These are phyloP conservation scores for Hemerocallis citrina DNA, from an alignment of 106 monocot genomes.

Conservation along the genomic window DNA sequence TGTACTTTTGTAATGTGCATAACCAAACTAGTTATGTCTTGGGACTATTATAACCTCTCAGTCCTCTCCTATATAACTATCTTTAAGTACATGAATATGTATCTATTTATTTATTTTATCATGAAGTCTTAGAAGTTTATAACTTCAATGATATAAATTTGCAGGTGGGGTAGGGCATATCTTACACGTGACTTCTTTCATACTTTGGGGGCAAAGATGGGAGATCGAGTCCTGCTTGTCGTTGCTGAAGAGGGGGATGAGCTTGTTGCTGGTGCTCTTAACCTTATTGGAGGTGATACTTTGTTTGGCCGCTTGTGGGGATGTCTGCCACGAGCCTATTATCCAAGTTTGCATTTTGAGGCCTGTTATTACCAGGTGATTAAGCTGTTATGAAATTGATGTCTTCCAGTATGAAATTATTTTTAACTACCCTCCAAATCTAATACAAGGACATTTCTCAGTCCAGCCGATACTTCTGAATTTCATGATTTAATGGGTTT, in stretches of 20 bases:
- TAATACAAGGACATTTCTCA: too few species aligned
- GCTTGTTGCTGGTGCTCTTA: conserved; percentile 93
- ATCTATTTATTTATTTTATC: too few species aligned
- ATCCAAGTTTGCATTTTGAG: conserved; percentile 96
- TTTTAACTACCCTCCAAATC: too few species aligned
- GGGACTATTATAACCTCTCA: too few species aligned
- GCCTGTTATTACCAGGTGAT: conserved; percentile 97
- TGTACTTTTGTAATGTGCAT: too few species aligned
- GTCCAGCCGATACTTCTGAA: too few species aligned
- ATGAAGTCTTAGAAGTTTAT: too few species aligned
- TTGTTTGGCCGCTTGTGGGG: conserved; percentile 98
- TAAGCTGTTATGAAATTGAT: not conserved
- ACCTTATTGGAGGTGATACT: conserved; percentile 91
- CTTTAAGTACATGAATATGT: too few species aligned
- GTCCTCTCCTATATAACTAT: too few species aligned
- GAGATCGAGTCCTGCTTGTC: conserved; percentile 68
- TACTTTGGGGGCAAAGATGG: conserved; percentile 78
- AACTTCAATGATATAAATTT: too few species aligned
- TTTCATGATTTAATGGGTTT: too few species aligned
- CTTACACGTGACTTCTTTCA: conserved; percentile 93
- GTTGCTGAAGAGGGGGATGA: conserved; percentile 84
- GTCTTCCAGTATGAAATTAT: not conserved
- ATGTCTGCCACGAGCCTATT: conserved; percentile 72
- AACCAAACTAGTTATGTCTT: too few species aligned
- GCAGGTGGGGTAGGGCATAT: conserved; percentile 88